Percentiles rank a stretch among this genome's conserved stretches.
These are phyloP conservation scores for Talaromyces ruber DNA, from an alignment of 495 filamentous ascomycete species.

Conservation along the genomic window DNA sequence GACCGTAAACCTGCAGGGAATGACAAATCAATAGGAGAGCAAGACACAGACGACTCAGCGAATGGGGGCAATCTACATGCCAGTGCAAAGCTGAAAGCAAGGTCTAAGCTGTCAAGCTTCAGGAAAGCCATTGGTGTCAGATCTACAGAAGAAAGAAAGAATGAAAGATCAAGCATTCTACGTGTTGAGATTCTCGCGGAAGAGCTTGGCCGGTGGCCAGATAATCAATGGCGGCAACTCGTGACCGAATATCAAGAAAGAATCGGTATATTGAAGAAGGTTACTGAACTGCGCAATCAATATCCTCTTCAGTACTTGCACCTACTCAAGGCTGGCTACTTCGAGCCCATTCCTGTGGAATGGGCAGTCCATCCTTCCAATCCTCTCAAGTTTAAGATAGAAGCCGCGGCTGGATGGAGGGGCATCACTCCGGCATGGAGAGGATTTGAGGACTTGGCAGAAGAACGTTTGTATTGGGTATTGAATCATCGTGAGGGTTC, in stretches of 20 bases:
- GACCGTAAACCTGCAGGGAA: constrained; percentile 10
- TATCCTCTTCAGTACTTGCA: constrained; percentile 37
- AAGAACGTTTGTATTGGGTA: constrained; percentile 42
- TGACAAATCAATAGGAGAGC: neutral
- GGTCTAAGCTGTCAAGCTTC: constrained; percentile 23
- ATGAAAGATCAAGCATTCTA: constrained; percentile 14
- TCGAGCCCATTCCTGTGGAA: constrained; percentile 38
- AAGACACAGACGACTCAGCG: neutral
- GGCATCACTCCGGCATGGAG: constrained; percentile 40
- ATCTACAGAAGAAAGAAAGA: constrained; percentile 24
- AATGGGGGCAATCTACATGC: neutral
- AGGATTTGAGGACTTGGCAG: constrained; percentile 37
- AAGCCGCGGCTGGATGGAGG: constrained; percentile 34
- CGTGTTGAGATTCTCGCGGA: constrained; percentile 29
- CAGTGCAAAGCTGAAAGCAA: neutral
- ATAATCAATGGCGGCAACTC: constrained; percentile 23
- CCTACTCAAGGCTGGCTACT: constrained; percentile 38
- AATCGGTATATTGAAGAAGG: constrained; percentile 29
- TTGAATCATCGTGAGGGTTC: constrained; percentile 31
- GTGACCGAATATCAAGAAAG: constrained; percentile 32
- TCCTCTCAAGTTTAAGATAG: constrained; percentile 36
- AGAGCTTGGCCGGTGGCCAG: constrained; percentile 34
- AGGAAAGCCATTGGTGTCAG: constrained; percentile 28
- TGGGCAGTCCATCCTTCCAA: constrained; percentile 33
- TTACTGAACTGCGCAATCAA: constrained; percentile 26